Base-by-base conservation (phyloP, 768 basidiomycete species). In the Suillus ampliporus region DNA sequence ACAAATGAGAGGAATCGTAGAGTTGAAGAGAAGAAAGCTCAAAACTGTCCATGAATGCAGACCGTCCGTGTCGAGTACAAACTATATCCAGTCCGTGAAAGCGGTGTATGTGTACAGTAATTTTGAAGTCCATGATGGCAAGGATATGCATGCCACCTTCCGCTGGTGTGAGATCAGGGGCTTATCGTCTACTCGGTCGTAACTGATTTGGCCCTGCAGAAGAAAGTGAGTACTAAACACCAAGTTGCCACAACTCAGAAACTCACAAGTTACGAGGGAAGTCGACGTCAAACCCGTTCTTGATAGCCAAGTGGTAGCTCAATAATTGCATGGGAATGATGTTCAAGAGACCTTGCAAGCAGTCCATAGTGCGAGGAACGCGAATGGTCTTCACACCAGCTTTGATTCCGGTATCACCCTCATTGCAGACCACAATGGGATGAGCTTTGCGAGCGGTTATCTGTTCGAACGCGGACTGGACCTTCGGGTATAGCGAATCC, bases 401-500 rank as follows among this genome's bases (percentile, higher is more conserved):
- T 57, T 89, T 82, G 72, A 98, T 89, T 37, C 84, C 87, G 19
- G 88, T 83, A 72, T 99, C 97, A 61, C 88, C 91, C 61, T 97
- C 95, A 74, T 97, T 95, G 80, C 96, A 97, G 67, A 99, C 85
- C 65, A 99, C 90, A 76, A 99, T 92, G 59, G 92, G 93, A 65
- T 93, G 90, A 56, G 96, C 97, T 78, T 96, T 97, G 76, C 97
- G 91, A 50, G 97, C 97, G 4, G 95, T 97, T 77, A 99, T 97
- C 79, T 99, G 97, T 31, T 95, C 80, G 68, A 97, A 94, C 43
- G 97, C 97, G 9, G 90, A 92, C 72, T 98, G 95, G 50, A 98
- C 96, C 83, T 99, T 99, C 72, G 96, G 95, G 80, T 99, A 99
- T 28, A 99, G 82, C 48, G 95, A 97, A 79, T 99, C 97, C 67